A percentile compares a stretch with the other conserved stretches of the same genome.
Evolutionary conservation across 768 basidiomycete genomes (phyloP).

Genomic region (Harrya chromipes): DNA sequence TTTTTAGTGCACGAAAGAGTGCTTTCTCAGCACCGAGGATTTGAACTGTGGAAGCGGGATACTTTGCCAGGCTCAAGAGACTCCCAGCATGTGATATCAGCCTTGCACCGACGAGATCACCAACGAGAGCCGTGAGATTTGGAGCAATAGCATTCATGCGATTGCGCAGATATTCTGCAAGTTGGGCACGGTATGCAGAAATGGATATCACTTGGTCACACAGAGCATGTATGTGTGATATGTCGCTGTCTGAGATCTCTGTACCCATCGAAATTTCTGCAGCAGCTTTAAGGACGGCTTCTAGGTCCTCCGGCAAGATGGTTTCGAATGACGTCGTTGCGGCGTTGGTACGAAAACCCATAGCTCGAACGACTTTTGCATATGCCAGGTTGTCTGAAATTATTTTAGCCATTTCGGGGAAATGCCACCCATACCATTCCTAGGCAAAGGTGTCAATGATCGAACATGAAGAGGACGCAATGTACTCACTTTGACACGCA

Average conservation of each 20-base stretch:
- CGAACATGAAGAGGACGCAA: not conserved
- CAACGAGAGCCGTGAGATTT: conserved; percentile 84
- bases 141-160: conserved; percentile 98
- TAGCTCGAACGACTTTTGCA: conserved; percentile 86
- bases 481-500: conserved; percentile 88
- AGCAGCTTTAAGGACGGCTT: conserved; percentile 90
- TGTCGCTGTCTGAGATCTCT: conserved; percentile 96
- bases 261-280: conserved; percentile 99
- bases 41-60: conserved; percentile 76
- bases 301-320: conserved; percentile 96
- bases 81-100: conserved; percentile 75
- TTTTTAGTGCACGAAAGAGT: conserved; percentile 72
- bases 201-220: conserved; percentile 99
- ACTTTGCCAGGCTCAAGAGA: conserved; percentile 66
- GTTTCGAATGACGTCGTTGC: conserved; percentile 79
- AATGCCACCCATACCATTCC: conserved; percentile 99
- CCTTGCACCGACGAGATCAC: conserved; percentile 73
- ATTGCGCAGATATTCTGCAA: conserved; percentile 95
- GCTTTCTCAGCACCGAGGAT: conserved; percentile 79
- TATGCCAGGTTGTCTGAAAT: conserved; percentile 96
- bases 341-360: conserved; percentile 98
- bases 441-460: conserved; percentile 30
- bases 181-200: conserved; percentile 89
- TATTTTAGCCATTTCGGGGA: conserved; percentile 99
- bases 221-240: conserved; percentile 93